Conservation (phyloP, 768 basidiomycete genomes). For the Tylopilus intermedius region DNA sequence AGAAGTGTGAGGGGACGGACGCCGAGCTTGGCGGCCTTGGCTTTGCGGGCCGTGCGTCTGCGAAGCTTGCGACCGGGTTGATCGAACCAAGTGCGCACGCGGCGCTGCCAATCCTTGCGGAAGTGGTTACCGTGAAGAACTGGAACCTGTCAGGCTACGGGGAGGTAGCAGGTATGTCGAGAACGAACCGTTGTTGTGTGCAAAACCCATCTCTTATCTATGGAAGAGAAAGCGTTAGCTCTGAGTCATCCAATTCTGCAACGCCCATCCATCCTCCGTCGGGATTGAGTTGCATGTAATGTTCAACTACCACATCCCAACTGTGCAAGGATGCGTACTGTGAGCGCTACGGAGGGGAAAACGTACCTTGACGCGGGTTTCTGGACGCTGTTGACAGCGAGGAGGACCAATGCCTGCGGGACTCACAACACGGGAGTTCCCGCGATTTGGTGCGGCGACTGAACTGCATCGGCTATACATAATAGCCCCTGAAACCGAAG, state of each 20-base stretch:
- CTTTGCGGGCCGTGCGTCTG: conserved; percentile 86
- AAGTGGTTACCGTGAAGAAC: conserved; percentile 93
- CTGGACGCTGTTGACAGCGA: conserved; percentile 28
- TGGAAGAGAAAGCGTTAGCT: conserved; percentile 13
- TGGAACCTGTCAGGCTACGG: conserved; percentile 27
- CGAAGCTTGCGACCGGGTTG: conserved; percentile 98
- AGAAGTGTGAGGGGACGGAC: conserved; percentile 88
- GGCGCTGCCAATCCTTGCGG: conserved; percentile 98
- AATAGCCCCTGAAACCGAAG: background rate
- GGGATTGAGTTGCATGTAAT: background rate
- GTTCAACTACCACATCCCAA: background rate
- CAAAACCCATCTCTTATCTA: conserved; percentile 35
- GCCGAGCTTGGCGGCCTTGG: conserved; percentile 86
- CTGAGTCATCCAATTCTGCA: conserved; percentile 14
- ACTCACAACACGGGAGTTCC: conserved; percentile 21
- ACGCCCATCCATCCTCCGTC: conserved; percentile 21
- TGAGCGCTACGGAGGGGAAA: conserved; percentile 1
- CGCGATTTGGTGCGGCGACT: conserved; percentile 29
- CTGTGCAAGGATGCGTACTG: background rate
- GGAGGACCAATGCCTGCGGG: background rate
- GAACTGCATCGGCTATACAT: background rate
- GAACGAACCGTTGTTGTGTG: conserved; percentile 32
- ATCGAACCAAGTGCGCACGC: conserved; percentile 97
- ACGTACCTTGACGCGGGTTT: conserved; percentile 32
- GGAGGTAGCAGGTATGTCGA: conserved; percentile 25